Base-by-base conservation (phyloP, 805 yeast species). In the Brettanomyces naardenensis region DNA sequence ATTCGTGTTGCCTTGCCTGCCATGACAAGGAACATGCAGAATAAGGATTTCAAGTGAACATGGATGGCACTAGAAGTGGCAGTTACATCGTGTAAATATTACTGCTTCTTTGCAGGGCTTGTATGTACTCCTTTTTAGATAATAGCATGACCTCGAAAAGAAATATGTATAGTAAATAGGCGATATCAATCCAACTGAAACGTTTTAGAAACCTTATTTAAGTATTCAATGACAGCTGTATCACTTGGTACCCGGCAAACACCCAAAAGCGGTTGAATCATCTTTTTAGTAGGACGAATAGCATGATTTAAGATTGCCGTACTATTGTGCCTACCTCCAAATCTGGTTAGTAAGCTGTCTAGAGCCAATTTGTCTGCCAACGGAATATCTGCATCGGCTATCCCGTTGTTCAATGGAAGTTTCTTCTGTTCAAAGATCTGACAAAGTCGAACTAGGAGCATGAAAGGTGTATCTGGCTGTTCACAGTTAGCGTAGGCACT, bases 1-100 rank as follows among this genome's bases (percentile, higher is more conserved):
- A 64, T 92, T 27, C 73, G 97, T 51, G 94, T 92, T 4, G 97
- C 97, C 0, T 69, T 92, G 45, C 98, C 98, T 15, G 90, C 96
- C 13, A 86, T 92, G 96, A 92, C 98, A 6, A 71, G 98, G 51
- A 92, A 92, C 61, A 71, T 90, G 49, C 95, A 85, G 55, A 67
- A 75, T 17, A 76, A 76, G 44, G 97, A 90, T 54, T 87, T 90
- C 61, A 74, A 70, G 28, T 39, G 29, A 35, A 13, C 13, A 33
- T n/a, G 19, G 19, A n/a, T 14, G 2, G n/a, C n/a, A n/a, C n/a
- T n/a, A n/a, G n/a, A n/a, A n/a, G n/a, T n/a, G n/a, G n/a, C n/a
- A n/a, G n/a, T n/a, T n/a, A n/a, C n/a, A n/a, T n/a, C n/a, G n/a
- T n/a, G n/a, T n/a, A n/a, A n/a, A n/a, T n/a, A n/a, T n/a, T n/a